Base-by-base conservation (phyloP, 805 yeast genomes). In the Kodamaea fukazawae region DNA sequence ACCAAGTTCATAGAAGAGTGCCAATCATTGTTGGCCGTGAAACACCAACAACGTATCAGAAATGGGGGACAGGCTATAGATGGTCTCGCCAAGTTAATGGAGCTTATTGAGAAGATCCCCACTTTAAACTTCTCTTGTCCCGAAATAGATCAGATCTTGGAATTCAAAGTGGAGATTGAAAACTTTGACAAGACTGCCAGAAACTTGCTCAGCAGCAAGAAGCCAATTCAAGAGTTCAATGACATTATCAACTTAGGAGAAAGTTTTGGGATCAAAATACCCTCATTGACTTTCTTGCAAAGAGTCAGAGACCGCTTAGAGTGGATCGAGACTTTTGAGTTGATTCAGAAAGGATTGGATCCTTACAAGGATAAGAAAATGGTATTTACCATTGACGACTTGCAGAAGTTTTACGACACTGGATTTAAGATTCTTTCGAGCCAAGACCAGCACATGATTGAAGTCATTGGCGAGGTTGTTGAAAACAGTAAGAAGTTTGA, bases 141-240 rank as follows among this genome's bases (percentile, higher is more conserved):
- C 0, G 93, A 85, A 51, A 67, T 80, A 48, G 81, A 75, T 13
- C 83, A 77, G 49, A 57, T 85, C 9, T 43, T 71, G 3, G 83
- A 76, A 44, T 69, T 79, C 33, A 70, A 73, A 4, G 58, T 51
- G 22, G 83, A 78, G 46, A 69, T 84, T 30, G 66, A 65, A 34
- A 67, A 67, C 35, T 83, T 72, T 54, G 79, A 75, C 42, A 56
- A 61, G 18, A 67, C 73, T 10, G 78, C 77, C 23, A 54, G 72
- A 7, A 44, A 55, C 2, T 58, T 65, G 15, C 44, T 76, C 12
- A 50, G 76, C 2, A 57, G 54, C 15, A 49, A 54, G 17, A 67
- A 63, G 14, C 48, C 65, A 1, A 38, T 65, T 6, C 67, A 64
- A 11, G 84, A 81, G 17, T 68, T 78, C 36, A 60, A 67, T 27